Percentiles rank a stretch among this genome's conserved stretches.
These are phyloP conservation scores for Alternaria conjuncta DNA, from an alignment of 2,329 filamentous ascomycete genomes.

Conservation along the genomic window DNA sequence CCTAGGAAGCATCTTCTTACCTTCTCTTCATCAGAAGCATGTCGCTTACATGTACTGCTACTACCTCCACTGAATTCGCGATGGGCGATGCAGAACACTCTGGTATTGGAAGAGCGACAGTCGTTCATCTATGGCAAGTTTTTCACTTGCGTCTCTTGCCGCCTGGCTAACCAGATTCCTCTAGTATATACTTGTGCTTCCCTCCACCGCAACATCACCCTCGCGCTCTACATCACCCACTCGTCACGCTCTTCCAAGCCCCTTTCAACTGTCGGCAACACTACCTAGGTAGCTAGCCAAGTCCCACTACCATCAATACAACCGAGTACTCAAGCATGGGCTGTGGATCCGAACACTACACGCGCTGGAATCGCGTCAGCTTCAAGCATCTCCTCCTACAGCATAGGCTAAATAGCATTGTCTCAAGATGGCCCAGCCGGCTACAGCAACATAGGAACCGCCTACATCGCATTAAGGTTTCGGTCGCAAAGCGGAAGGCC, in stretches of 20 bases:
- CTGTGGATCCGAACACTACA: background rate
- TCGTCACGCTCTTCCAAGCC: background rate
- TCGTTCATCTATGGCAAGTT: constrained; percentile 3
- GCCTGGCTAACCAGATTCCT: background rate
- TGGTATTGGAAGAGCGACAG: background rate
- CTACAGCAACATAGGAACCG: background rate
- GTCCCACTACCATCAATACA: background rate
- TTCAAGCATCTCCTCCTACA: background rate
- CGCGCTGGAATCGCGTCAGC: background rate
- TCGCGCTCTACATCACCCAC: background rate
- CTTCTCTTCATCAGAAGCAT: background rate
- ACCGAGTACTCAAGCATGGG: background rate
- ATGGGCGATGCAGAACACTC: background rate
- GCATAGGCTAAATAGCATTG: background rate
- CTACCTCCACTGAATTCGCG: background rate
- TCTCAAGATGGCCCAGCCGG: background rate
- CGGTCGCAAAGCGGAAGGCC: background rate
- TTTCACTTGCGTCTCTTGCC: background rate
- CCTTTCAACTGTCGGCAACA: background rate
- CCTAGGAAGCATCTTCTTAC: background rate
- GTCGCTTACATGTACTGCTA: background rate
- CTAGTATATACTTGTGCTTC: background rate
- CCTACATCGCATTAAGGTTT: background rate
- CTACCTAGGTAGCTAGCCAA: background rate
- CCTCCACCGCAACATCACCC: background rate